A percentile compares a stretch with the other conserved stretches of the same genome.
phyloP scores from a whole-genome alignment of 768 basidiomycete genomes.

The Lactifluus echinatus region DNA sequence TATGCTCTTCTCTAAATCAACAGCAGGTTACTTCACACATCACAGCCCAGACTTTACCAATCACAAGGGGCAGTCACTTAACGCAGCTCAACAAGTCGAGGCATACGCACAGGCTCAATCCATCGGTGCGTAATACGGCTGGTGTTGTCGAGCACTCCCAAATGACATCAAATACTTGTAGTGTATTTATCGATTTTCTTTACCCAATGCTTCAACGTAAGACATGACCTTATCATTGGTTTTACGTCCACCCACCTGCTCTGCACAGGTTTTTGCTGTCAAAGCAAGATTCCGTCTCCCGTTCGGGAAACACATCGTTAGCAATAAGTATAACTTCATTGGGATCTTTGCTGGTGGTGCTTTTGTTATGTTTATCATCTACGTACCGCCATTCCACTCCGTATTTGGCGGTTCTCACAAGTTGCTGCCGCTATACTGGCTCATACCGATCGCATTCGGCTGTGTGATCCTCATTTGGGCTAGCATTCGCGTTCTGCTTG shows the following conservation, averaged over 20 bases:
- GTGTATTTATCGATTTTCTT: slow-evolving; percentile 63
- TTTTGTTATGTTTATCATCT: slow-evolving; percentile 59
- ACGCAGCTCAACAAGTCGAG: slow-evolving; percentile 42
- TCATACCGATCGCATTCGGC: slow-evolving; percentile 56
- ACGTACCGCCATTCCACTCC: slow-evolving; percentile 59
- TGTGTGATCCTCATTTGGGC: slow-evolving; percentile 48
- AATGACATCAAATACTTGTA: slow-evolving; percentile 14
- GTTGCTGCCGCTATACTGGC: slow-evolving; percentile 58
- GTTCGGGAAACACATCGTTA: slow-evolving; percentile 48
- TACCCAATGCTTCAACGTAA: slow-evolving; percentile 59
- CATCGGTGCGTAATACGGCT: slow-evolving; percentile 33
- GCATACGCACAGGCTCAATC: slow-evolving; percentile 55
- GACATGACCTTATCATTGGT: slow-evolving; percentile 11
- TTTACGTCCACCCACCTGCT: background rate
- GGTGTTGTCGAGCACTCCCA: background rate
- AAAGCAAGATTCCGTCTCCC: slow-evolving; percentile 56
- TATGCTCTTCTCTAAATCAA: background rate
- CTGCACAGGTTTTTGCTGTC: slow-evolving; percentile 49
- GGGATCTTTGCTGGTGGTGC: slow-evolving; percentile 55
- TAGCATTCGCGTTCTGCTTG: slow-evolving; percentile 46
- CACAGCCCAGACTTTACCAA: slow-evolving; percentile 49
- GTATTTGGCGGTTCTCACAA: slow-evolving; percentile 56
- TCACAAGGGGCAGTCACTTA: slow-evolving; percentile 38
- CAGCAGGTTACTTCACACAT: slow-evolving; percentile 39
- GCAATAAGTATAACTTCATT: slow-evolving; percentile 56